Evolutionary conservation across 139 green algal species (phyloP), one percentile per base, ranked within the genome.

Genomic region (Micromonas commoda): DNA sequence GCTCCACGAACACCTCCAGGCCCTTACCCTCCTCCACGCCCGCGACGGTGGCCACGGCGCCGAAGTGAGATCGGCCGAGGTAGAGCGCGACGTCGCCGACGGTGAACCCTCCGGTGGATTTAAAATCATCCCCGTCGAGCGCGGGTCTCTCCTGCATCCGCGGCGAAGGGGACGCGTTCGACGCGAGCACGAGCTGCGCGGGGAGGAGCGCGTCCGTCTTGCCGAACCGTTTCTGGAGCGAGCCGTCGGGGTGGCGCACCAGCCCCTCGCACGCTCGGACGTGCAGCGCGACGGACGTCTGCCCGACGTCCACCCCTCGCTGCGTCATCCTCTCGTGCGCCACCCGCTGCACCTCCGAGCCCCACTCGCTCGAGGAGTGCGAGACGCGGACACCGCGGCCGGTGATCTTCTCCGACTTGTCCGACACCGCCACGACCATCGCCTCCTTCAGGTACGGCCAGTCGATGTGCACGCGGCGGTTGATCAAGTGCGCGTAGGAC

Each of bases 401-500:
- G 26, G 35, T 67, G 65, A 67, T 31, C 26, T 65, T 74, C 19
- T 53, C 37, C 26, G 26, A 79, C 31, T 23, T 57, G 74, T 85
- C 81, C 1, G 68, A 82, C 19, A 85, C 69, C 6, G 21, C 77
- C 1, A 70, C 71, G 64, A 82, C 61, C 35, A 78, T 32, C 29
- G 76, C 63, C 53, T 85, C 81, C 81, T 88, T 87, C 71, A 97
- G 83, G 83, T 95, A 96, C 0, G 92, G 92, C 91, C 91, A 97
- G 73, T 90, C 87, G 38, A 97, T 84, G 82, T 92, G 96, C 73
- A 87, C 90, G 29, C 90, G 82, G 64, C 87, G 57, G 19, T 88
- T 88, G 71, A 96, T 72, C 61, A 94, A 78, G 24, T 39, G 68
- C 19, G 16, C 61, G 53, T 87, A 82, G 73, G 75, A 33, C 24